phyloP scores from a whole-genome alignment of 2,329 filamentous ascomycete species.

The Lasiodiplodia citricola region DNA sequence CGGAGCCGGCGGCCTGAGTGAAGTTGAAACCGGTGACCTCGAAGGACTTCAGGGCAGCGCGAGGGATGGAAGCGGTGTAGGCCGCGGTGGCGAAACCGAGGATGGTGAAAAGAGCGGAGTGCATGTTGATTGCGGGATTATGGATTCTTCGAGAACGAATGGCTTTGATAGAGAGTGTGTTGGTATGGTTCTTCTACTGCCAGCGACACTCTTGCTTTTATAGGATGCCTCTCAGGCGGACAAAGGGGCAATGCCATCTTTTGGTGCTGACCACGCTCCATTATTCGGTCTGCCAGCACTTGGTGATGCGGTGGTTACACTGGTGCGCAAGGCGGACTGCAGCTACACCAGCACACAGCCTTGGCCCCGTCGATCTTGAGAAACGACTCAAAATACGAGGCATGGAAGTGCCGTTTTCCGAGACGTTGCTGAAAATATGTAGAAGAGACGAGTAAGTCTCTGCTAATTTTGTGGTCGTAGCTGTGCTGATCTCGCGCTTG shows the following conservation, averaged over 20 bases:
- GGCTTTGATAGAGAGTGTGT: neutral
- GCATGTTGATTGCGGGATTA: neutral
- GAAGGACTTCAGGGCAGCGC: neutral
- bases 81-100: slow-evolving; percentile 2
- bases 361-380: no score
- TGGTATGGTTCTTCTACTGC: neutral
- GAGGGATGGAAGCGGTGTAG: neutral
- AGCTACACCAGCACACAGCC: no score
- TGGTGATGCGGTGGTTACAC: neutral
- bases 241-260: no score
- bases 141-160: neutral
- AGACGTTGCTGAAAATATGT: neutral
- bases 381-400: neutral
- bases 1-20: neutral
- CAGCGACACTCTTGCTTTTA: neutral
- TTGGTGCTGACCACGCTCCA: no score
- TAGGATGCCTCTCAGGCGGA: neutral
- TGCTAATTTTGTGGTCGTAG: neutral
- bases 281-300: neutral
- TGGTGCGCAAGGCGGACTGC: neutral
- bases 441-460: neutral
- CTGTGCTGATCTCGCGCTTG: neutral
- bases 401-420: neutral
- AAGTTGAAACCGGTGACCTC: neutral
- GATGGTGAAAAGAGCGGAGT: neutral